Base-by-base conservation (phyloP, 371 early-diverging fungal species). In the Syncephalastrum contaminatum region DNA sequence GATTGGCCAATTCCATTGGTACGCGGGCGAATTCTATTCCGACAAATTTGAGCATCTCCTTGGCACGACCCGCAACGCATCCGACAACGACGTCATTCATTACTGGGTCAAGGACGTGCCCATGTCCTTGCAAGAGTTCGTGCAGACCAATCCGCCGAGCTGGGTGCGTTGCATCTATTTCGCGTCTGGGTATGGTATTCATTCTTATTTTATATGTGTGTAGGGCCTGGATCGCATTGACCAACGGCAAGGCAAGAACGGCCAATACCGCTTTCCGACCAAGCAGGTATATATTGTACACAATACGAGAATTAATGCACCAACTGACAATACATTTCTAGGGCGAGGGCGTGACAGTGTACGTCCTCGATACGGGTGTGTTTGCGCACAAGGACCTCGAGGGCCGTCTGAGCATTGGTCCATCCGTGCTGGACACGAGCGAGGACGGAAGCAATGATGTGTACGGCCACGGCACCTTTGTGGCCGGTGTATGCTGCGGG, bases 401-500 rank as follows among this genome's bases (percentile, higher is more conserved):
- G 21, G 75, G 70, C 18, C 54, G 78, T 44, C 62, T 48, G 21
- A 16, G 22, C 7, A 58, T 64, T 42, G 75, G 75, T 14, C 61
- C 63, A 46, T 70, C 73, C 1, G 53, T 71, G 40, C 27, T 59
- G n/a, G 24, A 53, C 20, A 53, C 46, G 19, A 19, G 30, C 50
- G 50, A 50, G 36, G 48, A 59, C 19, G 24, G 18, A 4, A 19
- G 19, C 21, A 51, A 44, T 1, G 75, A 75, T 54, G 10, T 30
- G 1, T 64, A 79, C 58, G 75, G 75, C 1, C 75, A 75, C 53
- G 75, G 81, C 47, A 88, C 87, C n/a, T 86, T 83, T 63, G 82
- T 80, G 22, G 83, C 85, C 20, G 86, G 87, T 45, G 80, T 82
- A 6, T 82, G 86, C 36, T 83, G 74, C 57, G 84, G 86, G 14